phyloP scores from a whole-genome alignment of 2,329 filamentous ascomycete genomes.

The Atkinsonella texensis region DNA sequence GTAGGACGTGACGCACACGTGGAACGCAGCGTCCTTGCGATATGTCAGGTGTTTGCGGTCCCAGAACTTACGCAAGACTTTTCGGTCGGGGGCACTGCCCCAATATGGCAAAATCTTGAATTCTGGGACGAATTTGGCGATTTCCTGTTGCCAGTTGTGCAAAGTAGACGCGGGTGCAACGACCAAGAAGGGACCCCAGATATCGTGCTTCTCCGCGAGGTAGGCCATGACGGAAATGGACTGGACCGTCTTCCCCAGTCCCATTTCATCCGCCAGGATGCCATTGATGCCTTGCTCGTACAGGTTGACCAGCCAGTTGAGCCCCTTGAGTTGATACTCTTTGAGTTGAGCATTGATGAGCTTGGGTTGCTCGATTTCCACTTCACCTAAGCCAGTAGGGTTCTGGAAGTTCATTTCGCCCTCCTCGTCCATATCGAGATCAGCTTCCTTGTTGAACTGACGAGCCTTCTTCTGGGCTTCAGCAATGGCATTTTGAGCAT shows the following conservation, averaged over 20 bases:
- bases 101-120: constrained; percentile 96
- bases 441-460: constrained; percentile 71
- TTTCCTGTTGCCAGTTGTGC: constrained; percentile 99
- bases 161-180: constrained; percentile 92
- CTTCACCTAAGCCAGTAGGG: constrained; percentile 84
- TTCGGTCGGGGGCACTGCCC: constrained; percentile 88
- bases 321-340: constrained; percentile 96
- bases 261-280: constrained; percentile 98
- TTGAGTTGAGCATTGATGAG: constrained; percentile 90
- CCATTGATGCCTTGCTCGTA: constrained; percentile 99
- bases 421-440: constrained; percentile 63
- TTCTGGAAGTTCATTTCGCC: constrained; percentile 99
- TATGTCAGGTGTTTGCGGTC: constrained; percentile 96
- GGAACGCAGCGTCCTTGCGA: constrained; percentile 83
- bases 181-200: constrained; percentile 95
- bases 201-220: constrained; percentile 90
- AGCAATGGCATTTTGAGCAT: constrained; percentile 90
- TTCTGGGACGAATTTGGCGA: constrained; percentile 83
- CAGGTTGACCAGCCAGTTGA: constrained; percentile 97
- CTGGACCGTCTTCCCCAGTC: constrained; percentile 96
- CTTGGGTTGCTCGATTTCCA: constrained; percentile 88
- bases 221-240: constrained; percentile 99
- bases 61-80: constrained; percentile 97
- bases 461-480: constrained; percentile 88
- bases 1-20: constrained; percentile 93